phyloP scores from a whole-genome alignment of 306 rosid species.

The Cucurbita ficifolia region DNA sequence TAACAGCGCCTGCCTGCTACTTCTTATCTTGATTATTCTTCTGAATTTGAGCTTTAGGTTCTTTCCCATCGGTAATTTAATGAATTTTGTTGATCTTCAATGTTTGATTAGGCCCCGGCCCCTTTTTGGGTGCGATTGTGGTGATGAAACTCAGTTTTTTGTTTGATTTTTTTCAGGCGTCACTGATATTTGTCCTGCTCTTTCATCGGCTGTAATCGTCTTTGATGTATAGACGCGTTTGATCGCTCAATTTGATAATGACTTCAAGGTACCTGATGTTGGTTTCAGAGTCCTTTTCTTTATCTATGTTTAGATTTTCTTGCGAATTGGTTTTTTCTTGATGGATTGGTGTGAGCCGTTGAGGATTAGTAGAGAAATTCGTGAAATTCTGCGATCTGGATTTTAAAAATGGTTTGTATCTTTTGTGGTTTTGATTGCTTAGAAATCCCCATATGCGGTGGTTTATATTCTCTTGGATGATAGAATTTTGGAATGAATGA shows the following conservation, averaged over 20 bases:
- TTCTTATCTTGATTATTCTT: neutral
- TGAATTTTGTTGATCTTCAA: neutral
- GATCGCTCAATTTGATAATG: conserved; percentile 14
- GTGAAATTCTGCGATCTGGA: neutral
- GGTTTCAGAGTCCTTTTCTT: neutral
- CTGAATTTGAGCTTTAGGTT: neutral
- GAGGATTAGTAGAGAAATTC: neutral
- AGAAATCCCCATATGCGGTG: neutral
- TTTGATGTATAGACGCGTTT: conserved; percentile 4
- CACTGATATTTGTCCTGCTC: neutral
- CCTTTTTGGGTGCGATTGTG: neutral
- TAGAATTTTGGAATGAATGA: neutral
- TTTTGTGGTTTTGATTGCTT: conserved; percentile 3
- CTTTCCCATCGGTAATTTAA: neutral
- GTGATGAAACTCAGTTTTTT: neutral
- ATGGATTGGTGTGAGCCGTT: neutral
- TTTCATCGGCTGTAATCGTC: neutral
- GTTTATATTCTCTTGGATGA: neutral
- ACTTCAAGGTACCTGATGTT: conserved; percentile 20
- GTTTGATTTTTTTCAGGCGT: conserved; percentile 7
- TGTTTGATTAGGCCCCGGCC: neutral
- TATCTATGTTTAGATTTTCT: neutral
- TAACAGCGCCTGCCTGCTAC: neutral
- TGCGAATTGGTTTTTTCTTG: neutral
- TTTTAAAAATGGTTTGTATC: neutral